Evolutionary conservation across 2,329 filamentous ascomycete species (phyloP).

Genomic region (Lasiodiplodia gonubiensis): DNA sequence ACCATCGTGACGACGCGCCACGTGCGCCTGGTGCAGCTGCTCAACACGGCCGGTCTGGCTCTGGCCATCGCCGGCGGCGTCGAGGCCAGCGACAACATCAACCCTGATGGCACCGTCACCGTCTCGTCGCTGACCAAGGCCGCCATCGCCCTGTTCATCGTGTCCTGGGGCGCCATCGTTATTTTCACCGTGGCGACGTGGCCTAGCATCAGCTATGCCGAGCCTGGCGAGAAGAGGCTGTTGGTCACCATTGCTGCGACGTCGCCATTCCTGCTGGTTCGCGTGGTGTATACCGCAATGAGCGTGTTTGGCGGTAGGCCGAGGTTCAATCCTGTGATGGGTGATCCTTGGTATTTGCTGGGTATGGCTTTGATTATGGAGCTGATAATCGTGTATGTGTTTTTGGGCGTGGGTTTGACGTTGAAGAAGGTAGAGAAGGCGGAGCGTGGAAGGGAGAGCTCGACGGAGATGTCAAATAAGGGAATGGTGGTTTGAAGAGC

Average conservation of each 20-base stretch:
- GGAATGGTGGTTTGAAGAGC: background rate
- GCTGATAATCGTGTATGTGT: conserved; percentile 12
- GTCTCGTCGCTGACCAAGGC: background rate
- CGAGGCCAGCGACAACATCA: background rate
- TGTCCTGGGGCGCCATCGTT: background rate
- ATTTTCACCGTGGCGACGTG: background rate
- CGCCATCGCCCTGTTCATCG: conserved; percentile 6
- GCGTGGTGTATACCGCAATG: conserved; percentile 11
- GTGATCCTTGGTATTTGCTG: background rate
- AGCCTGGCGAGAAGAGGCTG: conserved; percentile 24
- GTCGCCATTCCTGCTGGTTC: conserved; percentile 12
- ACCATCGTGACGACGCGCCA: conserved; percentile 12
- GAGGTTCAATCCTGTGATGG: conserved; percentile 10
- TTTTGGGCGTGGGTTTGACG: conserved; percentile 10
- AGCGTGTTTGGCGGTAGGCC: background rate
- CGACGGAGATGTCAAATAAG: background rate
- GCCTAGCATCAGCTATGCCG: conserved; percentile 1
- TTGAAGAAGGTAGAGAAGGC: conserved; percentile 13
- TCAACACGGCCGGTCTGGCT: conserved; percentile 7
- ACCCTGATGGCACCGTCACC: background rate
- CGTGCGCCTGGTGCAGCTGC: conserved; percentile 14
- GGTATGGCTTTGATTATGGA: conserved; percentile 24
- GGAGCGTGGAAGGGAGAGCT: background rate
- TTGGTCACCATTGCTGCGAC: background rate
- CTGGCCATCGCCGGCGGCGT: conserved; percentile 19